Evolutionary conservation across 176 grass and related monocot species (phyloP), one percentile per base, ranked within the genome.

Genomic region (Oryza rufipogon): DNA sequence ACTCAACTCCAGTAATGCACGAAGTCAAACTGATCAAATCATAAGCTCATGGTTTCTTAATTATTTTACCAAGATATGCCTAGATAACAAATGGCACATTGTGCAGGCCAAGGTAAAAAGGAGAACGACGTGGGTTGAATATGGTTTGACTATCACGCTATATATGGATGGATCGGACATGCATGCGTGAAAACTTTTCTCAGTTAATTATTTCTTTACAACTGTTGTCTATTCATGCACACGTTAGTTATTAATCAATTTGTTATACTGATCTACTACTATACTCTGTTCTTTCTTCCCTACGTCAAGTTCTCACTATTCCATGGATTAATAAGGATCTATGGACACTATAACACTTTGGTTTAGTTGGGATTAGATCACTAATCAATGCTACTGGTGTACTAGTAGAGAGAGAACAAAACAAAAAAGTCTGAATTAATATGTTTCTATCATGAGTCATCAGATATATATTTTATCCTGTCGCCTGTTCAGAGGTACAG

Each of bases 21-120:
- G 41, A 79, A 91, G 85, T 87, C 89, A 91, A 91, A 87, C 80
- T 58, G 42, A 84, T 87, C 76, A 45, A 82, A 70, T 80, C 85
- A 64, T 51, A 83, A 19, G 73, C 30, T 82, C 61, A 6, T 41
- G 49, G 49, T 74, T 83, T 79, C 38, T 78, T 68, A 86, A 69
- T 86, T 49, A 63, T 26, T 67, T 71, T 85, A 81, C 66, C 49
- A 51, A 65, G 20, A 33, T 34, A 85, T 70, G 64, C 64, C 64
- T 70, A n/a, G 20, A 16, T 34, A 67, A 44, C 33, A 42, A 74
- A 85, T 75, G 54, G 45, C 58, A 63, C 58, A 78, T 90, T 90
- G 52, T 5, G 5, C 26, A 2, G 15, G 7, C 30, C 33, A 77
- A 73, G 73, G 83, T 90, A 78, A 74, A 74, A 90, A 38, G 82